Percentiles rank a stretch among this genome's conserved stretches.
Conservation (phyloP, 495 filamentous ascomycete species). For the Letharia columbiana region DNA sequence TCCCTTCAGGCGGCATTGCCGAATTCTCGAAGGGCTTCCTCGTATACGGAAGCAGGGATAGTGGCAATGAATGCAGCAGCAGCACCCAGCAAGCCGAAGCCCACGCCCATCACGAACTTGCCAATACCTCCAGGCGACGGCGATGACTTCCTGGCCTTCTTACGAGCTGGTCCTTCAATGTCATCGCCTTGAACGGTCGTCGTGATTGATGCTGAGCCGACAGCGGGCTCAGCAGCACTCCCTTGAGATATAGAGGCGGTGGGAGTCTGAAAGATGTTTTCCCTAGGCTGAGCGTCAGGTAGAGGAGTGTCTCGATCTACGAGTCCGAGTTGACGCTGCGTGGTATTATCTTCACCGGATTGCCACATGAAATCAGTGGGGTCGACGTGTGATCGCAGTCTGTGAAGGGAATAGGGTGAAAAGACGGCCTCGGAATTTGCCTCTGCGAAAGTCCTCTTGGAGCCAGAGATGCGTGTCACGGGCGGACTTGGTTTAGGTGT, state of each 20-base stretch:
- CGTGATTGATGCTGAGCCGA: neutral
- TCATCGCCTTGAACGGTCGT: neutral
- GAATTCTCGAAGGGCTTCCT: slow-evolving; percentile 25
- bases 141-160: slow-evolving; percentile 18
- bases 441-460: neutral
- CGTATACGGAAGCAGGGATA: slow-evolving; percentile 21
- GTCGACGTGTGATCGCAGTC: neutral
- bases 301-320: slow-evolving; percentile 9
- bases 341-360: neutral
- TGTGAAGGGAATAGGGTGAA: neutral
- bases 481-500: neutral
- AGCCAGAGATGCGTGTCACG: neutral
- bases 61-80: slow-evolving; percentile 24
- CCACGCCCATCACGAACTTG: slow-evolving; percentile 22
- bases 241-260: slow-evolving; percentile 7
- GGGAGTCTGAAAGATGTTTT: neutral
- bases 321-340: neutral
- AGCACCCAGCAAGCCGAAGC: slow-evolving; percentile 21
- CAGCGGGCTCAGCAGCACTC: slow-evolving; percentile 4
- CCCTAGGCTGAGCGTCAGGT: slow-evolving; percentile 16
- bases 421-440: neutral
- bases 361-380: neutral
- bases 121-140: slow-evolving; percentile 18
- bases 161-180: slow-evolving; percentile 18
- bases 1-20: slow-evolving; percentile 1